Evolutionary conservation across 2,329 filamentous ascomycete species (phyloP), one percentile per base, ranked within the genome.

Genomic region (Fusarium sp.): DNA sequence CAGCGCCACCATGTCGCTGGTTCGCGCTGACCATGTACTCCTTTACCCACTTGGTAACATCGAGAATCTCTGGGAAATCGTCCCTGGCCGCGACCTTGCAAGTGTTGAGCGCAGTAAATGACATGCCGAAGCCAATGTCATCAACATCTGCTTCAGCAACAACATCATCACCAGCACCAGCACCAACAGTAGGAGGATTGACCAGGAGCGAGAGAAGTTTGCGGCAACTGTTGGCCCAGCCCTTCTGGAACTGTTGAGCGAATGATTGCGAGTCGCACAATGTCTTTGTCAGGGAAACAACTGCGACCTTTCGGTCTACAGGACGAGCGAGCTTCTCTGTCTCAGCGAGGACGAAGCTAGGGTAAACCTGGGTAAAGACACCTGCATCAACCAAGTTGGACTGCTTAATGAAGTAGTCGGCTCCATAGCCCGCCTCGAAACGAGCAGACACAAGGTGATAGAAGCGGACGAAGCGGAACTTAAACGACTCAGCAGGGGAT

Each of bases 51-150:
- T 91, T 91, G 53, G 93, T 83, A 62, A 94, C 92, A 55, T 94
- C 90, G 7, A 88, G 86, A 15, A 97, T 89, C 64, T 97, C 92
- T 1, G 94, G 91, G 83, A 94, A 98, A 20, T 94, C 91, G 77
- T 98, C 96, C 51, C 85, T 86, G 2, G 87, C 81, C 6, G 88
- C 83, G 61, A 89, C 89, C 77, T 91, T 93, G 82, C 95, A 96
- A 0, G 95, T 97, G 81, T 95, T 97, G 66, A 99, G 86, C 32
- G 92, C 90, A 1, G 96, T 98, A 80, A 97, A 99, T 10, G 94
- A 95, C 68, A 97, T 90, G 26, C 96, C 96, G 75, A 99, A 99
- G 28, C 93, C 91, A 70, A 97, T 89, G 77, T 99, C 96, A 74
- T 99, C 96, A 26, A 97, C 92, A 74, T 98, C 95, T 5, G 93